These are phyloP conservation scores for Fusarium illudens DNA, from an alignment of 2,329 filamentous ascomycete species.

Conservation along the genomic window DNA sequence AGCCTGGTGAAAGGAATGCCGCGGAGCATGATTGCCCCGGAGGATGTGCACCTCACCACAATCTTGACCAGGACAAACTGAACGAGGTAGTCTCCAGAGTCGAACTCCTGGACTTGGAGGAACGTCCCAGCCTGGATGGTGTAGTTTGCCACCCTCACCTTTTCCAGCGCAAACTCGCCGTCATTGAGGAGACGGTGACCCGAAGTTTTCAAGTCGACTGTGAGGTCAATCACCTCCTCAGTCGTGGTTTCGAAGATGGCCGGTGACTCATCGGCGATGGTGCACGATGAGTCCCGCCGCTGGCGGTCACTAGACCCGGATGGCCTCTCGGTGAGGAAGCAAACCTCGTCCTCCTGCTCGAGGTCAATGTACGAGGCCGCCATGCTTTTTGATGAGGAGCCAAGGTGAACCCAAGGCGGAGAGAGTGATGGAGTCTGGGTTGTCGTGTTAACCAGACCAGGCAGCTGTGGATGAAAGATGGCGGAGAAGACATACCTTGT, in stretches of 20 bases:
- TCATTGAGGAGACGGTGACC: slow-evolving; percentile 20
- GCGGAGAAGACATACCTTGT: not conserved
- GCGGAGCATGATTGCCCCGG: slow-evolving; percentile 43
- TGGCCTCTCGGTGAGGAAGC: slow-evolving; percentile 27
- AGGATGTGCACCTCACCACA: slow-evolving; percentile 47
- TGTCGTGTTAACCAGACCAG: not conserved
- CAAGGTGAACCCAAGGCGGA: not conserved
- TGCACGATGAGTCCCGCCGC: slow-evolving; percentile 35
- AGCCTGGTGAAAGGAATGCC: slow-evolving; percentile 52
- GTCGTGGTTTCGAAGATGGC: not conserved
- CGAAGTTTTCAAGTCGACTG: slow-evolving; percentile 32
- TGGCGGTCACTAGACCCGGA: not conserved
- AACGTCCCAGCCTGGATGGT: slow-evolving; percentile 39
- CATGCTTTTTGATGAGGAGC: slow-evolving; percentile 9
- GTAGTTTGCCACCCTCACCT: slow-evolving; percentile 8
- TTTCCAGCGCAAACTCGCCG: slow-evolving; percentile 37
- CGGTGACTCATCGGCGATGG: slow-evolving; percentile 26
- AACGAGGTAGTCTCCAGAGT: slow-evolving; percentile 39
- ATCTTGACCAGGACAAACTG: slow-evolving; percentile 54
- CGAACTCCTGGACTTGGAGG: slow-evolving; percentile 41
- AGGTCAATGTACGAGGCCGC: slow-evolving; percentile 3
- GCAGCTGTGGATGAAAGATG: not conserved
- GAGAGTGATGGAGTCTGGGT: slow-evolving; percentile 1
- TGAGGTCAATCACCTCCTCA: slow-evolving; percentile 49
- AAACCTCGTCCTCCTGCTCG: slow-evolving; percentile 17